Evolutionary conservation across 495 filamentous ascomycete genomes (phyloP).

Genomic region (Echria macrotheca): DNA sequence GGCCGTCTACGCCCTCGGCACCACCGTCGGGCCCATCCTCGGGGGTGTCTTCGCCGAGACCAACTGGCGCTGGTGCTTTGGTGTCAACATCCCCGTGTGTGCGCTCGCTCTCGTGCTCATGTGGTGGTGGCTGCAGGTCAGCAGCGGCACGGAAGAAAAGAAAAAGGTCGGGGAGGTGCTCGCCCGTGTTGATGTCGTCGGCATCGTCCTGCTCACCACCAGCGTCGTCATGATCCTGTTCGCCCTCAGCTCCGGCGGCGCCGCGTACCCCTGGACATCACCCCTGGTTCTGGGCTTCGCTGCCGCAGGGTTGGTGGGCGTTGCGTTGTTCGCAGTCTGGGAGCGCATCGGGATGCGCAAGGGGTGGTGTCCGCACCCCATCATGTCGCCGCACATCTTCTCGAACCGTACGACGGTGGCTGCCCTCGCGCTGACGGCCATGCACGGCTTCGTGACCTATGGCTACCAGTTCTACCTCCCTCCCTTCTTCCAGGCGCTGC

Average conservation of each 20-base stretch:
- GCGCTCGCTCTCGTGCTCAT: conserved; percentile 20
- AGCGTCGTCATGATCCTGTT: conserved; percentile 30
- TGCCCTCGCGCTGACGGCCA: conserved; percentile 21
- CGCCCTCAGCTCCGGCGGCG: conserved; percentile 27
- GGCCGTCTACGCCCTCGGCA: conserved; percentile 67
- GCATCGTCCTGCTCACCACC: conserved; percentile 26
- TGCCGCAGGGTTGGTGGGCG: conserved; percentile 19
- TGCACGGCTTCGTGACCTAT: conserved; percentile 28
- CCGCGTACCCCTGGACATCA: conserved; percentile 20
- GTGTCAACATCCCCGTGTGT: conserved; percentile 27
- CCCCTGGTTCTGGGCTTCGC: conserved; percentile 18
- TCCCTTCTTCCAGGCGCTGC: conserved; percentile 45
- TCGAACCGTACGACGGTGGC: conserved; percentile 31
- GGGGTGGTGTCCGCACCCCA: conserved; percentile 23
- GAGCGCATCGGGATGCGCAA: conserved; percentile 26
- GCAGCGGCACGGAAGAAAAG: conserved; percentile 8
- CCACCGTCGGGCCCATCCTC: conserved; percentile 66
- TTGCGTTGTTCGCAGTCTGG: conserved; percentile 22
- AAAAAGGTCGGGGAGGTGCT: conserved; percentile 10
- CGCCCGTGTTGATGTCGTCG: conserved; percentile 24
- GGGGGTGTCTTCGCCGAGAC: conserved; percentile 66
- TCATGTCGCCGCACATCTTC: conserved; percentile 32
- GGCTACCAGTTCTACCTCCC: conserved; percentile 45
- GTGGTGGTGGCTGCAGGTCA: conserved; percentile 27
- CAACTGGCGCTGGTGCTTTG: conserved; percentile 27